Percentiles rank a stretch among this genome's conserved stretches.
phyloP scores from a whole-genome alignment of 2,329 filamentous ascomycete species.

The Akanthomyces muscarius region DNA sequence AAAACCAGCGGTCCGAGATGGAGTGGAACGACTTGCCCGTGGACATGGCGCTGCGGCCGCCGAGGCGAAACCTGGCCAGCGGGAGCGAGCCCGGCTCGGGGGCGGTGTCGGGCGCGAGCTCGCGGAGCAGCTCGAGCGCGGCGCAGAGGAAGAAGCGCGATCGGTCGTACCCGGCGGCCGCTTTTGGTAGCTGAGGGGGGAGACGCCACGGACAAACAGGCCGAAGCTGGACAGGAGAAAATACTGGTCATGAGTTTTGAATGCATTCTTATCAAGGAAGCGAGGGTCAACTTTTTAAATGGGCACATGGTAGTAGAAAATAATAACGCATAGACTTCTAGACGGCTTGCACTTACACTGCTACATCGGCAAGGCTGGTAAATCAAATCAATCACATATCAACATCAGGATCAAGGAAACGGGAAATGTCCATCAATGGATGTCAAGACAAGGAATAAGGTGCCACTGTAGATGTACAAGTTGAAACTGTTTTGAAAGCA shows the following conservation, averaged over 20 bases:
- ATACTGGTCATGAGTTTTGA: not conserved
- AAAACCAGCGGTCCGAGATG: conserved; percentile 54
- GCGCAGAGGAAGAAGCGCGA: conserved; percentile 52
- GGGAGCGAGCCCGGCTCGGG: conserved; percentile 34
- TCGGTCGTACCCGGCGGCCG: conserved; percentile 58
- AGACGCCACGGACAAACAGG: not conserved
- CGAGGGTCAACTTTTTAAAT: no score
- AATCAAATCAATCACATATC: not conserved
- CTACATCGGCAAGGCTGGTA: not conserved
- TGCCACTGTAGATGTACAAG: conserved; percentile 7
- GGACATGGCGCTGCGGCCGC: conserved; percentile 46
- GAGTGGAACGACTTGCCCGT: conserved; percentile 65
- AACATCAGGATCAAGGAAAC: not conserved
- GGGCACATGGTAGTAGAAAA: not conserved
- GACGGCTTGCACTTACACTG: not conserved
- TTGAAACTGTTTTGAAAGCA: conserved; percentile 9
- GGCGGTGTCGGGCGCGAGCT: conserved; percentile 48
- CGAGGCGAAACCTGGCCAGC: conserved; percentile 22
- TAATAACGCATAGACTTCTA: not conserved
- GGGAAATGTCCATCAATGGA: not conserved
- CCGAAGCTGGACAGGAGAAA: not conserved
- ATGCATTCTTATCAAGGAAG: no score
- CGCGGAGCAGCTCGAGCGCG: conserved; percentile 51
- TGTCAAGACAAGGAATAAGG: conserved; percentile 2
- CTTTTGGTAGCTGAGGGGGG: conserved; percentile 46